Conservation (phyloP, 495 filamentous ascomycete species). For the Xylaria venustula region DNA sequence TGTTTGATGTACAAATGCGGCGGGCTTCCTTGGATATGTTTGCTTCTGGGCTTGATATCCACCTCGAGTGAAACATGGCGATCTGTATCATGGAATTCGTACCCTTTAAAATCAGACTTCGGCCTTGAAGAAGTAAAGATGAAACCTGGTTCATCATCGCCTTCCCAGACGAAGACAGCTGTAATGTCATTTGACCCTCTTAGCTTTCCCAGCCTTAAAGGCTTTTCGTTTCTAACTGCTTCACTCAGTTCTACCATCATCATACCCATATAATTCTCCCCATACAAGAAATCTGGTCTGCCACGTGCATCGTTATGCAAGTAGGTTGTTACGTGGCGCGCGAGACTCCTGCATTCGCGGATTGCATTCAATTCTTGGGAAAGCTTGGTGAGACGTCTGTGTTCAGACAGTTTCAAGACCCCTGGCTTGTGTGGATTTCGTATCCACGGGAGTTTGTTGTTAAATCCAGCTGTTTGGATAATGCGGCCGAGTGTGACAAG, state of each 20-base stretch:
- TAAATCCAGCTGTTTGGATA: not conserved
- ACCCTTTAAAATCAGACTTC: not conserved
- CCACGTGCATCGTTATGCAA: constrained; percentile 7
- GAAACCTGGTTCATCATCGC: not conserved
- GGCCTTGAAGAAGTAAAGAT: not conserved
- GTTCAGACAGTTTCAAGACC: not conserved
- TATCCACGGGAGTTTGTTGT: not conserved
- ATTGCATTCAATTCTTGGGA: not conserved
- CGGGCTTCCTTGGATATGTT: not conserved
- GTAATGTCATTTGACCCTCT: not conserved
- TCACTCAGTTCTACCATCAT: not conserved
- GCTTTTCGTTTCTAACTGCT: not conserved
- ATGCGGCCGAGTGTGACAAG: no score
- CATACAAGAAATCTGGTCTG: not conserved
- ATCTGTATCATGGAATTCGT: not conserved
- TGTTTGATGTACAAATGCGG: not conserved
- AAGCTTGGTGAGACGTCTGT: not conserved
- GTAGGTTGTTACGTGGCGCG: not conserved
- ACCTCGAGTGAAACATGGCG: not conserved
- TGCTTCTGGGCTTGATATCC: not conserved
- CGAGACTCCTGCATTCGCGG: not conserved
- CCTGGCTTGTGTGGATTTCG: not conserved
- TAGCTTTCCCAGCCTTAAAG: not conserved
- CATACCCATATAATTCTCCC: not conserved
- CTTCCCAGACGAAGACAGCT: not conserved